These are phyloP conservation scores for Rosellinia necatrix DNA, from an alignment of 2,329 filamentous ascomycete species.

Conservation along the genomic window DNA sequence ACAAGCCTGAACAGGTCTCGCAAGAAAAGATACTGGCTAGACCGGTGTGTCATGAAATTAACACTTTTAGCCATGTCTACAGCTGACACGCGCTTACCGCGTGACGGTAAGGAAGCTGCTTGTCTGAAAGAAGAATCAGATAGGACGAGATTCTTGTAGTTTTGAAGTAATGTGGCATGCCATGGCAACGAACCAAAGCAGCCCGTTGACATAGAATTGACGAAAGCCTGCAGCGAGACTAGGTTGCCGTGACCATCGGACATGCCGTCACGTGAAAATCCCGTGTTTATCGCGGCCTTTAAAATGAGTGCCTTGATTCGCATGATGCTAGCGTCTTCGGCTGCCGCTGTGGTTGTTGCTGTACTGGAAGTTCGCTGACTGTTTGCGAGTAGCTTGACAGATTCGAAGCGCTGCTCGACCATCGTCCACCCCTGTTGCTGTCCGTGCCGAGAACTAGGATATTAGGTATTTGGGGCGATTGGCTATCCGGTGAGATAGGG, in stretches of 20 bases:
- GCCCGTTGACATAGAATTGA: conserved; percentile 74
- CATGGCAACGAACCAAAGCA: conserved; percentile 76
- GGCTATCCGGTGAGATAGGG: conserved; percentile 78
- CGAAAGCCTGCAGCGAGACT: conserved; percentile 71
- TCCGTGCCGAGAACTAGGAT: conserved; percentile 84
- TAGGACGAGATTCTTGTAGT: conserved; percentile 80
- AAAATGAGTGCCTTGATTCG: conserved; percentile 80
- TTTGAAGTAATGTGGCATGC: conserved; percentile 73
- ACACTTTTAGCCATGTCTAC: conserved; percentile 82
- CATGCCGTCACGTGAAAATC: conserved; percentile 67
- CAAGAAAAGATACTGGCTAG: conserved; percentile 76
- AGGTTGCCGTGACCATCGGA: conserved; percentile 49
- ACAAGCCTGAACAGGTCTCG: conserved; percentile 82
- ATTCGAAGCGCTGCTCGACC: conserved; percentile 81
- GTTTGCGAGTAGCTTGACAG: conserved; percentile 78
- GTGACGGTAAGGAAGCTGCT: conserved; percentile 57
- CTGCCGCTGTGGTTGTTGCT: conserved; percentile 68
- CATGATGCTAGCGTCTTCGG: conserved; percentile 77
- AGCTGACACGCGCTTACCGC: conserved; percentile 65
- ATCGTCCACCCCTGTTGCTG: conserved; percentile 66
- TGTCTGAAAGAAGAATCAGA: conserved; percentile 70
- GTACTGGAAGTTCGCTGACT: conserved; percentile 71
- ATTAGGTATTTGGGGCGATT: conserved; percentile 77
- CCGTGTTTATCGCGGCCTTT: conserved; percentile 84
- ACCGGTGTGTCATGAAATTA: conserved; percentile 71